A percentile compares a stretch with the other conserved stretches of the same genome.
Evolutionary conservation across 148 eudicot species (phyloP).

Genomic region (Vaccinium darrowii): DNA sequence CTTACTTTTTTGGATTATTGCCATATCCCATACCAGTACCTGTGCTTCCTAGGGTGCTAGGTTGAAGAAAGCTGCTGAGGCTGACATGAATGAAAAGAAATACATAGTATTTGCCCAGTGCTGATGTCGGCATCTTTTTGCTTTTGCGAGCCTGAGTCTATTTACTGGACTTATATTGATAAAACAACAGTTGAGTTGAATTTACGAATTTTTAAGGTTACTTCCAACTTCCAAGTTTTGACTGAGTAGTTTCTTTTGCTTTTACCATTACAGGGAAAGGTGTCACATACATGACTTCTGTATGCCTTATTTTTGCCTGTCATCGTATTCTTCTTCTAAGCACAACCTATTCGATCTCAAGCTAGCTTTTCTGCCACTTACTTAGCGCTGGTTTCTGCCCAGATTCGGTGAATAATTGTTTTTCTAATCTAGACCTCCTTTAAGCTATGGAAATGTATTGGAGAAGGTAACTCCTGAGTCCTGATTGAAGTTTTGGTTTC

Average conservation of each 20-base stretch:
- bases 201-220: background rate
- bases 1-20: no score
- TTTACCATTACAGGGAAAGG: background rate
- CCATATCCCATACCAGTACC: no score
- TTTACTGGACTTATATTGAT: background rate
- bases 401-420: background rate
- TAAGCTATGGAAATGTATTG: background rate
- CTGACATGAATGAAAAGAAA: constrained; percentile 62
- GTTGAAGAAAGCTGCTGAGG: constrained; percentile 58
- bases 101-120: background rate
- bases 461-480: background rate
- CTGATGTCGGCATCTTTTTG: background rate
- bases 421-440: background rate
- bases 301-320: background rate
- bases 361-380: background rate
- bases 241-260: background rate
- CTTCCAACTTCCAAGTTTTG: background rate
- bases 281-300: background rate
- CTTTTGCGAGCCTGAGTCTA: background rate
- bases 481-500: background rate
- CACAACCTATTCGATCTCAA: background rate
- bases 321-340: background rate
- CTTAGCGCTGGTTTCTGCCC: background rate
- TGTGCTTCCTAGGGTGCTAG: constrained; percentile 15
- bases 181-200: background rate